Evolutionary conservation across 192 early-diverging fungal species (phyloP).

Genomic region (Glomus cerebriforme): DNA sequence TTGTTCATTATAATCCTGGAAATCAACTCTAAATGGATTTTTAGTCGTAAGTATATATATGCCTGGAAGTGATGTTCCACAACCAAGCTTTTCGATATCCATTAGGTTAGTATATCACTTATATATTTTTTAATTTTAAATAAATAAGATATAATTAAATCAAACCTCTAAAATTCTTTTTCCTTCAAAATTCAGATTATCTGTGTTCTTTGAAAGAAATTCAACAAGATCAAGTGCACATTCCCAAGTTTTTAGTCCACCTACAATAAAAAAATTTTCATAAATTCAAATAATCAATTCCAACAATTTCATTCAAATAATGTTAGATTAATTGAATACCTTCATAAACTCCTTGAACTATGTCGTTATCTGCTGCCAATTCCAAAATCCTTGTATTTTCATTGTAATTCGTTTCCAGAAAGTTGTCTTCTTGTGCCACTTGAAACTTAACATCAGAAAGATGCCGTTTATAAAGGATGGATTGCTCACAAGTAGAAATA

Average conservation of each 20-base stretch:
- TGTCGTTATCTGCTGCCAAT: constrained; percentile 61
- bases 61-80: constrained; percentile 85
- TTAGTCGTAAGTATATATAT: constrained; percentile 69
- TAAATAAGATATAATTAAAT: not conserved
- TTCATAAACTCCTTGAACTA: constrained; percentile 91
- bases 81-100: constrained; percentile 68
- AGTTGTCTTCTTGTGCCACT: constrained; percentile 69
- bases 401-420: constrained; percentile 31
- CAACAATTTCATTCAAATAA: not conserved
- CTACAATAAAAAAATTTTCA: constrained; percentile 18
- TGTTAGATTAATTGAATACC: constrained; percentile 40
- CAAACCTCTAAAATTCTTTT: constrained; percentile 57
- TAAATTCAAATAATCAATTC: not conserved
- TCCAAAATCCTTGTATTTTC: constrained; percentile 48
- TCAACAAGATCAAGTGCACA: constrained; percentile 85
- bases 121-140: not conserved
- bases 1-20: constrained; percentile 94
- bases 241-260: constrained; percentile 98
- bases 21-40: constrained; percentile 58
- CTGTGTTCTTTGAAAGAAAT: constrained; percentile 56
- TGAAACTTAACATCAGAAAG: constrained; percentile 84
- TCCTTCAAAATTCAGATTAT: constrained; percentile 34
- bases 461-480: constrained; percentile 64
- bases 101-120: not conserved
- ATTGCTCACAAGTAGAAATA: not conserved